Percentiles rank a stretch among this genome's conserved stretches.
Evolutionary conservation across 129 eudicot species (phyloP).

Genomic region (Scalesia atractyloides): DNA sequence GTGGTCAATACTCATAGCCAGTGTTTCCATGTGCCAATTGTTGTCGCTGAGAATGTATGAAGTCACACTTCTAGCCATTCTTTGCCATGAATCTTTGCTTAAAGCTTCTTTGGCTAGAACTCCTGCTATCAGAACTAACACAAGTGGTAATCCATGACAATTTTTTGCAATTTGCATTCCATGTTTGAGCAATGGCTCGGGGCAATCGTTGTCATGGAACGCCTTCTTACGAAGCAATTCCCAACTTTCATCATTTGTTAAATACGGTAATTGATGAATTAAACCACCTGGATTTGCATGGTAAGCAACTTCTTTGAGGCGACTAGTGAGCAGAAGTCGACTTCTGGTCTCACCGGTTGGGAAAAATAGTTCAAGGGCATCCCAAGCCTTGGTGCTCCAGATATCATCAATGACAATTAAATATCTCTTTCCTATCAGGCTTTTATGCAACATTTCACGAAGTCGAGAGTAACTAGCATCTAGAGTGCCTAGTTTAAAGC

Average conservation of each 20-base stretch:
- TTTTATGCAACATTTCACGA: slow-evolving; percentile 5
- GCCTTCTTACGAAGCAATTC: slow-evolving; percentile 28
- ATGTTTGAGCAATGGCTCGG: slow-evolving; percentile 19
- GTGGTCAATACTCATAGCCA: slow-evolving; percentile 13
- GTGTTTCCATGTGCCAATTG: slow-evolving; percentile 13
- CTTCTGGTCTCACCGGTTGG: slow-evolving; percentile 23
- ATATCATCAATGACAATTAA: slow-evolving; percentile 42
- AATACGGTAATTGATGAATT: not conserved
- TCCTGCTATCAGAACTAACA: slow-evolving; percentile 40
- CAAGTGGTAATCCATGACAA: slow-evolving; percentile 46
- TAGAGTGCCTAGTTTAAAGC: too few species aligned
- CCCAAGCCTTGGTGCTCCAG: slow-evolving; percentile 32
- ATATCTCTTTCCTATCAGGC: slow-evolving; percentile 26
- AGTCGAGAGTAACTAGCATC: too few species aligned
- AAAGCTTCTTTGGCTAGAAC: slow-evolving; percentile 10
- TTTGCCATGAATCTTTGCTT: slow-evolving; percentile 12
- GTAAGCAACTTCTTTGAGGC: slow-evolving; percentile 5
- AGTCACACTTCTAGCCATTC: slow-evolving; percentile 22
- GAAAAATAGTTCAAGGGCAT: slow-evolving; percentile 15
- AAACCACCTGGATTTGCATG: slow-evolving; percentile 6
- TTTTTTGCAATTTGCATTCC: slow-evolving; percentile 35
- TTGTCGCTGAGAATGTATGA: slow-evolving; percentile 28
- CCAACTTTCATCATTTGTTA: slow-evolving; percentile 39
- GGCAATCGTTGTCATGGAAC: slow-evolving; percentile 22
- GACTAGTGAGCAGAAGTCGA: slow-evolving; percentile 32